Conservation (phyloP, 2,329 filamentous ascomycete species). For the Septoria petroselini region DNA sequence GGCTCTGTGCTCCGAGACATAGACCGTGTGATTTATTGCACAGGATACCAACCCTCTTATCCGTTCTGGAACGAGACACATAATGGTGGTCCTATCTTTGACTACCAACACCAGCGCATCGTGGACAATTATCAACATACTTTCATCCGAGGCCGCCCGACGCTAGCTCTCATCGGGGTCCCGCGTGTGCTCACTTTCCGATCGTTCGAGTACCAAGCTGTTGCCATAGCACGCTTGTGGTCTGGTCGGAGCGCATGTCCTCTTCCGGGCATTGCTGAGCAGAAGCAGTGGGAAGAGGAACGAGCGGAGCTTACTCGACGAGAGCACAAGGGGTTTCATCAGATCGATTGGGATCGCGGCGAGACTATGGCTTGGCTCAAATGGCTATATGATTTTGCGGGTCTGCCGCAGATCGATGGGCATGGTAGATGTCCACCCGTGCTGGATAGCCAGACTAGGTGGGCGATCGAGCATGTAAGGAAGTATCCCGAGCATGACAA, state of each 20-base stretch:
- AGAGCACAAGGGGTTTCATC: slow-evolving; percentile 50
- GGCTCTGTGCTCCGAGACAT: slow-evolving; percentile 28
- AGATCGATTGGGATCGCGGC: slow-evolving; percentile 52
- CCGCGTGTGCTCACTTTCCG: slow-evolving; percentile 54
- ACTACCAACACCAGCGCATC: slow-evolving; percentile 49
- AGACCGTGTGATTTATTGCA: slow-evolving; percentile 37
- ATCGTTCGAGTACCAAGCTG: slow-evolving; percentile 56
- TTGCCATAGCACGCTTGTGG: slow-evolving; percentile 53
- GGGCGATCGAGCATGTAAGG: slow-evolving; percentile 26
- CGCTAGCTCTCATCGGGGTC: slow-evolving; percentile 53
- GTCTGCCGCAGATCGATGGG: slow-evolving; percentile 45
- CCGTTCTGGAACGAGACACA: slow-evolving; percentile 50
- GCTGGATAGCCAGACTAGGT: slow-evolving; percentile 20
- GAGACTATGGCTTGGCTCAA: slow-evolving; percentile 52
- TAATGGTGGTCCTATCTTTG: slow-evolving; percentile 48
- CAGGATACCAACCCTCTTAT: slow-evolving; percentile 44
- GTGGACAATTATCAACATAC: slow-evolving; percentile 52
- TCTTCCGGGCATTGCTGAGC: slow-evolving; percentile 45
- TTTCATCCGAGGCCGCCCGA: slow-evolving; percentile 50
- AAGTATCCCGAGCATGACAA: slow-evolving; percentile 22
- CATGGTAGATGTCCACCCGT: slow-evolving; percentile 24
- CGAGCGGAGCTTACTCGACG: slow-evolving; percentile 36
- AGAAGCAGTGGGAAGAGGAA: slow-evolving; percentile 49
- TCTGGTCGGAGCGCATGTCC: slow-evolving; percentile 41
- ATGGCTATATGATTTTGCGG: slow-evolving; percentile 50